These are phyloP conservation scores for Teunomyces panamensis DNA, from an alignment of 805 yeast species.

Conservation along the genomic window DNA sequence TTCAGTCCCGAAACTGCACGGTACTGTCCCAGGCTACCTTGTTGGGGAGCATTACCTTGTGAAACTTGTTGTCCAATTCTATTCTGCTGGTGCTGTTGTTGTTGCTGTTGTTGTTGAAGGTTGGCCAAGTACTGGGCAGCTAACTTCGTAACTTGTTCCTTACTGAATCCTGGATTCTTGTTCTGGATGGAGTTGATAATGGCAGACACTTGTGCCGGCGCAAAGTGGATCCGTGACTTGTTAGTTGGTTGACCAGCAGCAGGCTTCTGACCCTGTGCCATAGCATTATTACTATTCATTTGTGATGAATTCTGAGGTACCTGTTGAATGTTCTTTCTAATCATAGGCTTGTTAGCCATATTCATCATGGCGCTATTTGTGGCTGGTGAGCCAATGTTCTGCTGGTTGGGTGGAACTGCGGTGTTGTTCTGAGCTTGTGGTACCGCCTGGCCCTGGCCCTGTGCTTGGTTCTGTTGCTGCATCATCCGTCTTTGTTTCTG, in stretches of 20 bases:
- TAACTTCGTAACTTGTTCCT: slow-evolving; percentile 62
- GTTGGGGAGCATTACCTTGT: slow-evolving; percentile 5
- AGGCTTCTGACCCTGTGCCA: neutral
- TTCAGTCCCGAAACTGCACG: slow-evolving; percentile 2
- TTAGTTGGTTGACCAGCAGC: neutral
- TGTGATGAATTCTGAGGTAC: slow-evolving; percentile 1
- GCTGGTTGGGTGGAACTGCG: neutral
- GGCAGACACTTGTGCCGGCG: slow-evolving; percentile 64
- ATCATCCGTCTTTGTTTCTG: slow-evolving; percentile 49
- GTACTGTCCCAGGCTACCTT: slow-evolving; percentile 5
- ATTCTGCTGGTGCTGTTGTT: slow-evolving; percentile 20
- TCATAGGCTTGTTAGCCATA: neutral
- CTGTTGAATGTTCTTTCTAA: slow-evolving; percentile 1
- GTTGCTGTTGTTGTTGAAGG: slow-evolving; percentile 50
- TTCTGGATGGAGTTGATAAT: slow-evolving; percentile 61
- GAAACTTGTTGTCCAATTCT: slow-evolving; percentile 3
- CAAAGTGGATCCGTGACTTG: slow-evolving; percentile 42
- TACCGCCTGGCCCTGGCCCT: slow-evolving; percentile 1
- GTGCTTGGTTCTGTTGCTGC: slow-evolving; percentile 41
- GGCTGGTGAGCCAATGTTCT: slow-evolving; percentile 2
- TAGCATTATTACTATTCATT: neutral
- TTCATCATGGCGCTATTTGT: neutral
- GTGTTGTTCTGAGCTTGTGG: slow-evolving; percentile 3
- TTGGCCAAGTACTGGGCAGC: slow-evolving; percentile 64
- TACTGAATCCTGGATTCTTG: slow-evolving; percentile 61